These are phyloP conservation scores for Ambrosia artemisiifolia DNA, from an alignment of 129 eudicot species.

Conservation along the genomic window DNA sequence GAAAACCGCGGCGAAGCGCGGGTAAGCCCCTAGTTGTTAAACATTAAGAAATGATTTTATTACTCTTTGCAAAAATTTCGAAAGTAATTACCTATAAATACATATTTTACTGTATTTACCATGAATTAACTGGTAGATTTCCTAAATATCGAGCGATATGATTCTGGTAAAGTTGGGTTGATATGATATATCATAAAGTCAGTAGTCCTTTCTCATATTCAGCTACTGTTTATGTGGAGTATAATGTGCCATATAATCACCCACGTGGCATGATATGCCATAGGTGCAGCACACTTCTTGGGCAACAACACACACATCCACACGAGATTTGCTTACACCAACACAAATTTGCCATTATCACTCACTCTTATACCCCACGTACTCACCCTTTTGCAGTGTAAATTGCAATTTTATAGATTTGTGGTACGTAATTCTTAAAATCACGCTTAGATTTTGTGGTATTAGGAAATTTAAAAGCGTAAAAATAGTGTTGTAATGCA, in stretches of 20 bases:
- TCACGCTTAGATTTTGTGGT: not conserved
- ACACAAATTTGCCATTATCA: constrained; percentile 25
- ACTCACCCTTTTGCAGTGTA: not conserved
- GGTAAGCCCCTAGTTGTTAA: no score
- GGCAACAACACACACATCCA: constrained; percentile 28
- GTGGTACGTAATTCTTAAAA: not conserved
- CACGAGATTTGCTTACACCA: constrained; percentile 27
- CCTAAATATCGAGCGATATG: not conserved
- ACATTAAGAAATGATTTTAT: no score
- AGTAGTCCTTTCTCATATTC: not conserved
- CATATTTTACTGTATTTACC: no score
- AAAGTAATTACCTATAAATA: no score
- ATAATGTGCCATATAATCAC: constrained; percentile 26
- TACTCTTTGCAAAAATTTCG: no score
- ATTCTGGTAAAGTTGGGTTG: not conserved
- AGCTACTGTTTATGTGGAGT: constrained; percentile 15
- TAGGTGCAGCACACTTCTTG: constrained; percentile 33
- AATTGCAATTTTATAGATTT: constrained; percentile 1
- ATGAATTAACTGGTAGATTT: no score
- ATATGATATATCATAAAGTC: not conserved
- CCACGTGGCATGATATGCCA: constrained; percentile 25
- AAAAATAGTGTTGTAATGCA: no score
- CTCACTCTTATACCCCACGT: not conserved
- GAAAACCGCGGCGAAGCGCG: no score
- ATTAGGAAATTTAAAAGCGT: no score